Percentiles rank a stretch among this genome's conserved stretches.
Evolutionary conservation across 805 yeast species (phyloP).

Genomic region (Grigorovia humatica): DNA sequence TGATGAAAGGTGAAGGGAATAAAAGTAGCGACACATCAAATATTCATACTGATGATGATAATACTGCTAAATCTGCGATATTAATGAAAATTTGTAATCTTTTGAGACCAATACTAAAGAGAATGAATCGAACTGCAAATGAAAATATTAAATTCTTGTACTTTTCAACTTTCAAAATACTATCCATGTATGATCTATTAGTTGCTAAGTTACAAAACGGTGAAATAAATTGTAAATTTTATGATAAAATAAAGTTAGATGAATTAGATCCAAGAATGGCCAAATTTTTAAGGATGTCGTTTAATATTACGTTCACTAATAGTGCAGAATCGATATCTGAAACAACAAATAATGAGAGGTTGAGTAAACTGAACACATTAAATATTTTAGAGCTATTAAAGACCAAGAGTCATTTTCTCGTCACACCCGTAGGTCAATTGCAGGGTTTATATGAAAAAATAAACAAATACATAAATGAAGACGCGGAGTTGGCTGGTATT

Average conservation of each 20-base stretch:
- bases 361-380: constrained; percentile 1
- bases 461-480: not conserved
- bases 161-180: constrained; percentile 24
- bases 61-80: constrained; percentile 1
- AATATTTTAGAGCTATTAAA: constrained; percentile 12
- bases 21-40: too few species aligned
- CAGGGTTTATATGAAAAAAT: not conserved
- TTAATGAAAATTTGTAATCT: constrained; percentile 11
- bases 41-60: not conserved
- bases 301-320: constrained; percentile 14
- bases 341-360: not conserved
- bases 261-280: constrained; percentile 14
- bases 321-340: not conserved
- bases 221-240: constrained; percentile 13
- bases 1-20: not conserved
- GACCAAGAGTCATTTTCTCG: constrained; percentile 10
- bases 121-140: constrained; percentile 15
- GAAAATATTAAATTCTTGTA: constrained; percentile 22
- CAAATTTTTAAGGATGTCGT: constrained; percentile 15
- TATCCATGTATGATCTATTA: constrained; percentile 21
- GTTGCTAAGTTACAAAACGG: constrained; percentile 17
- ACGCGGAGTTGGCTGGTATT: too few species aligned
- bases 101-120: constrained; percentile 15
- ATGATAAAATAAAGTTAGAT: constrained; percentile 7
- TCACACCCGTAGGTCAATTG: constrained; percentile 6